phyloP scores from a whole-genome alignment of 2,329 filamentous ascomycete genomes.

The Phialocephala subalpina region DNA sequence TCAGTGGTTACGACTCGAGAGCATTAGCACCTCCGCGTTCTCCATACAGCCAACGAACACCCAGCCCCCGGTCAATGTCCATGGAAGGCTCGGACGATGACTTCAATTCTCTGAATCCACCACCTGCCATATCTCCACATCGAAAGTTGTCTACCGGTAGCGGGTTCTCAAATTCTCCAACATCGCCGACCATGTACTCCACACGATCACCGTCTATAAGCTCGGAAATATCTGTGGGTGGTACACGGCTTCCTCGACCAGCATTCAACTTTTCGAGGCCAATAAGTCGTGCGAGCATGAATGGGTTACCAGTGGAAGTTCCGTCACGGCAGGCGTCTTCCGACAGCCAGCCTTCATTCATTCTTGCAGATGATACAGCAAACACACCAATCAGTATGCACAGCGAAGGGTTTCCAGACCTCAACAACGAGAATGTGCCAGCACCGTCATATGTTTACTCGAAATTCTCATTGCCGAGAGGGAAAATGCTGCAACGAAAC shows the following conservation, averaged over 20 bases:
- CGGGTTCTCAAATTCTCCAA: slow-evolving; percentile 66
- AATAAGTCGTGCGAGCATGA: slow-evolving; percentile 74
- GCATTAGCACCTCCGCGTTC: slow-evolving; percentile 55
- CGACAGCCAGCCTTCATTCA: slow-evolving; percentile 69
- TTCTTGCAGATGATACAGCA: slow-evolving; percentile 69
- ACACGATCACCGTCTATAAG: slow-evolving; percentile 83
- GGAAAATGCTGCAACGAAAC: slow-evolving; percentile 77
- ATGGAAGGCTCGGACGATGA: slow-evolving; percentile 77
- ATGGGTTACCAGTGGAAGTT: slow-evolving; percentile 56
- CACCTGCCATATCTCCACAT: slow-evolving; percentile 70
- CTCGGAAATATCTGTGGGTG: slow-evolving; percentile 77
- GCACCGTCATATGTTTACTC: slow-evolving; percentile 85
- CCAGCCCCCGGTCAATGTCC: slow-evolving; percentile 69
- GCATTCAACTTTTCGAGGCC: slow-evolving; percentile 96
- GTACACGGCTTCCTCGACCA: slow-evolving; percentile 68
- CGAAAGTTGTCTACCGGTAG: slow-evolving; percentile 82
- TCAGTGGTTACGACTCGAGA: slow-evolving; percentile 46
- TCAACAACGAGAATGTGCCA: slow-evolving; percentile 54
- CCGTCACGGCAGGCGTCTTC: slow-evolving; percentile 70
- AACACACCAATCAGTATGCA: slow-evolving; percentile 78
- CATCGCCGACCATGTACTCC: slow-evolving; percentile 68
- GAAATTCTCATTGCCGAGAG: slow-evolving; percentile 83
- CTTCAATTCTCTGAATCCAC: slow-evolving; percentile 57
- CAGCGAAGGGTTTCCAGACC: slow-evolving; percentile 71
- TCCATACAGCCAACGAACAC: slow-evolving; percentile 53